Conservation (phyloP, 2,329 filamentous ascomycete genomes). For the Pyricularia pennisetigena region DNA sequence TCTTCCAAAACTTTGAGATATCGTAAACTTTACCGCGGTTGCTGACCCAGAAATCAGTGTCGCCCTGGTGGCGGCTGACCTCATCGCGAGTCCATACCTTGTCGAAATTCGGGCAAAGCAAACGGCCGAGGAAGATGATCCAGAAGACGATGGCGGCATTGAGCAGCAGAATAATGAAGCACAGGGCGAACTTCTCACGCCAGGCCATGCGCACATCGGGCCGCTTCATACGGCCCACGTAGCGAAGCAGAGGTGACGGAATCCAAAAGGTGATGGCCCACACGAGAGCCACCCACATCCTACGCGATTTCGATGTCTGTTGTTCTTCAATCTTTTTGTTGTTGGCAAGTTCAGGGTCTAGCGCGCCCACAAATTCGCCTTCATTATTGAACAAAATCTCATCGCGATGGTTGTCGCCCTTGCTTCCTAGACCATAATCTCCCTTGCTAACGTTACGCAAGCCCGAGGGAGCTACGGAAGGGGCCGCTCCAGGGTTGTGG, state of each 20-base stretch:
- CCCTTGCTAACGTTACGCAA: conserved; percentile 51
- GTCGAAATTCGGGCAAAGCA: conserved; percentile 84
- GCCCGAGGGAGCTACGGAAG: conserved; percentile 50
- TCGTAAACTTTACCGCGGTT: conserved; percentile 88
- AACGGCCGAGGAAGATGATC: conserved; percentile 74
- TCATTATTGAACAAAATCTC: conserved; percentile 66
- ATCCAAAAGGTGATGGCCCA: conserved; percentile 93
- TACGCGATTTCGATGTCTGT: conserved; percentile 51
- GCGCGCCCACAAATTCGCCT: conserved; percentile 51
- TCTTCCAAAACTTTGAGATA: conserved; percentile 76
- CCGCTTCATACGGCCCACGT: conserved; percentile 87
- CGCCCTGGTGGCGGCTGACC: conserved; percentile 59
- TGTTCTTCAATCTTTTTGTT: conserved; percentile 68
- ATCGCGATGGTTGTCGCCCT: conserved; percentile 70
- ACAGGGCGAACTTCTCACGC: conserved; percentile 86
- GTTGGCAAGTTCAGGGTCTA: conserved; percentile 71
- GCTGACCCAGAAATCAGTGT: conserved; percentile 76
- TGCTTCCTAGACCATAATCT: conserved; percentile 81
- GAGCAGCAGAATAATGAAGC: conserved; percentile 68
- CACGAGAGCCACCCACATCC: conserved; percentile 70
- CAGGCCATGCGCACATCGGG: conserved; percentile 95
- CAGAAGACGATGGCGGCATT: conserved; percentile 84
- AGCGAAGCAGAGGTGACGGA: conserved; percentile 73
- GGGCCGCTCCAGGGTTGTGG: conserved; percentile 24
- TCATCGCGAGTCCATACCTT: conserved; percentile 75